phyloP scores from a whole-genome alignment of 345 rosid species.

The Garcia nutans region DNA sequence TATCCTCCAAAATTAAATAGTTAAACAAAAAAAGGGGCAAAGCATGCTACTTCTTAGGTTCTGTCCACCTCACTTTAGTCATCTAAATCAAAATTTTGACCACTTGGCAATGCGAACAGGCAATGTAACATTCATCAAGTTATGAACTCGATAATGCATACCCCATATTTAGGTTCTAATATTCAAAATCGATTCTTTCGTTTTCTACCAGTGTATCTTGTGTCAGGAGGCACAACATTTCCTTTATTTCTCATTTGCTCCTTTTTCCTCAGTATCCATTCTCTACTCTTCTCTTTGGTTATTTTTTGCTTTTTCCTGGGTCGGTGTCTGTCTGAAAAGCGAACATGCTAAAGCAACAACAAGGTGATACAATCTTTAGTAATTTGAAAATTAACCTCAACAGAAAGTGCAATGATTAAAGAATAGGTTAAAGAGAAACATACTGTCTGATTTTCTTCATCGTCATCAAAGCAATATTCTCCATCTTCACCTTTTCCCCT shows the following conservation, averaged over 20 bases:
- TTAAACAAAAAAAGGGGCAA: background rate
- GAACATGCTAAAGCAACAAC: slow-evolving; percentile 40
- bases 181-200: slow-evolving; percentile 66
- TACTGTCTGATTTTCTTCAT: slow-evolving; percentile 64
- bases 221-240: slow-evolving; percentile 63
- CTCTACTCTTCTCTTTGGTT: slow-evolving; percentile 64
- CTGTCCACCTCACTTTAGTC: background rate
- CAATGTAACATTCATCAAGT: background rate
- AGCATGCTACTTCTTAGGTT: background rate
- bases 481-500: slow-evolving; percentile 48
- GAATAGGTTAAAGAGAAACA: slow-evolving; percentile 13
- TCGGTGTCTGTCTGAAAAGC: slow-evolving; percentile 65
- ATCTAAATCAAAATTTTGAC: too few species aligned
- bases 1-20: background rate
- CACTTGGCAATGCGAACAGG: background rate
- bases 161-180: background rate
- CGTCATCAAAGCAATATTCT: slow-evolving; percentile 68
- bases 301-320: slow-evolving; percentile 76
- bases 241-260: slow-evolving; percentile 87
- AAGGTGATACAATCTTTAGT: background rate
- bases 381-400: background rate
- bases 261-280: slow-evolving; percentile 82
- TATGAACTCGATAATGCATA: background rate
- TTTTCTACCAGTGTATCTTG: slow-evolving; percentile 80
- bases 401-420: background rate